Evolutionary conservation across 495 filamentous ascomycete species (phyloP), one percentile per base, ranked within the genome.

Genomic region (Aspergillus nanangensis): DNA sequence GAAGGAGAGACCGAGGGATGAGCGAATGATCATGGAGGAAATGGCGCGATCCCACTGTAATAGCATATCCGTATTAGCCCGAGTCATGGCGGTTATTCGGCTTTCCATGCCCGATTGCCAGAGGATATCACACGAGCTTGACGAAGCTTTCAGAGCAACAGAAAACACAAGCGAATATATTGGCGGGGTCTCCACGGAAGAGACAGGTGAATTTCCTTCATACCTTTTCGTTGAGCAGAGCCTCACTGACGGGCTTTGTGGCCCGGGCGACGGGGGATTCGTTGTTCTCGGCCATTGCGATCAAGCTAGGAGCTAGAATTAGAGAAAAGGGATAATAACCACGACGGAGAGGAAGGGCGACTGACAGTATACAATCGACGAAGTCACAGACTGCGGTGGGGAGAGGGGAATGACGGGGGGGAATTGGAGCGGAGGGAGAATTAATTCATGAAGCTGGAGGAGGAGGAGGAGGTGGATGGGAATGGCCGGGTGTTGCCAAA

Each of bases 191-290:
- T n/a, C n/a, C n/a, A n/a, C n/a, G n/a, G n/a, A n/a, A n/a, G n/a
- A n/a, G n/a, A 29, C 42, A 29, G 5, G 37, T 33, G 19, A 22
- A 14, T 17, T 29, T 18, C 8, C 35, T 29, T 56, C 49, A 52
- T 82, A 95, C 90, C 87, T 96, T 96, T 67, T 96, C 90, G 70
- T 95, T 96, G 51, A 96, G 76, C 58, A 96, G 76, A 56, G 90
- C 87, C 74, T 96, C 90, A 74, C 88, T 93, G 74, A 94, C 85
- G 48, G 90, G 90, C 65, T 87, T 84, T 62, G 64, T 78, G 35
- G 78, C 70, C 53, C 76, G 75, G 47, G 72, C 57, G 61, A 69
- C 52, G 51, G 75, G 61, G 61, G 76, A 60, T 56, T 74, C 62
- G 50, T 64, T 70, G 45, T 67, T 70, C 61, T 81, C 77, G 60